Evolutionary conservation across 192 early-diverging fungal genomes (phyloP), one percentile per base, ranked within the genome.

Genomic region (Allomyces macrogynus): DNA sequence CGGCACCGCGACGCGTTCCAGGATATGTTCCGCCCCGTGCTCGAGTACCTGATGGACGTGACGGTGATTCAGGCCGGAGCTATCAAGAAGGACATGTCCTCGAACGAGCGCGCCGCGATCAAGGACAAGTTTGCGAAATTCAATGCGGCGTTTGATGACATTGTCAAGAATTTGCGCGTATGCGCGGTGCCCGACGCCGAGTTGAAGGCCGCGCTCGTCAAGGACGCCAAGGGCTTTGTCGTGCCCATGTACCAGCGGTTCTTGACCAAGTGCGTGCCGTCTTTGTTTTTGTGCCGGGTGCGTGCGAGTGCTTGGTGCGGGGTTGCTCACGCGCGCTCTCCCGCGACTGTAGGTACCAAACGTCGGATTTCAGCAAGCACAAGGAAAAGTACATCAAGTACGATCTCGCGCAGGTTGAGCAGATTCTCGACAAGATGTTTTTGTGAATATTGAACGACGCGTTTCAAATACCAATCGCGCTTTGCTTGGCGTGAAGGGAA

Each of bases 291-390:
- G n/a, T n/a, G n/a, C n/a, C n/a, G 4, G 26, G 4, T 27, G 2
- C 4, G 26, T 4, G 26, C 4, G 26, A 3, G 26, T 27, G 26
- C 4, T 27, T 27, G 2, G 26, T 27, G 26, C 26, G 4, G 26
- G 26, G 4, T 27, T 27, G 4, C 26, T 27, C 4, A 27, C 26
- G 4, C 26, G 26, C 4, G 26, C 26, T 27, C 26, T 4, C 2
- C 26, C n/a, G n/a, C n/a, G 26, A 27, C 26, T 27, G 26, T 27
- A 27, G 26, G 26, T 54, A 54, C 44, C 44, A 54, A 18, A 18
- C 44, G 44, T 54, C 44, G 44, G 44, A 54, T 54, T 54, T 54
- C 44, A 54, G 44, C 44, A 54, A 54, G 44, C 44, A 54, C 44
- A 54, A 54, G 8, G 44, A 54, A 9, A 54, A 54, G 44, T 54